These are phyloP conservation scores for Globisporangium viniferum DNA, from an alignment of 352 stramenopile genomes.

Conservation along the genomic window DNA sequence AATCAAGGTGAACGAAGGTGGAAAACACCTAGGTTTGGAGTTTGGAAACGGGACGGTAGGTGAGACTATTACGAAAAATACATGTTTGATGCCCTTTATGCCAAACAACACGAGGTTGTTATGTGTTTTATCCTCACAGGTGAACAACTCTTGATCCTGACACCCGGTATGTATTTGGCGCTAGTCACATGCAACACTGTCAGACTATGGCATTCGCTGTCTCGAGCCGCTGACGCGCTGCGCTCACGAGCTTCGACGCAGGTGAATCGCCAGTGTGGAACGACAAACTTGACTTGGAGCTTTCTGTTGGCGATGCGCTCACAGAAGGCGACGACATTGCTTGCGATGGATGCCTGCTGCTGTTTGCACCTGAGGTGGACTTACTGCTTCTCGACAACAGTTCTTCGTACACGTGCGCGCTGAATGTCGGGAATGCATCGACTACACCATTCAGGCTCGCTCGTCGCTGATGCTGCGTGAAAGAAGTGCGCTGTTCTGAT, in stretches of 20 bases:
- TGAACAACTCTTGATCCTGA: background rate
- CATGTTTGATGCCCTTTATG: background rate
- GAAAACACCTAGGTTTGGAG: background rate
- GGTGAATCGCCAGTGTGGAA: conserved; percentile 26
- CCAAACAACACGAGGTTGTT: background rate
- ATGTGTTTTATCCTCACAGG: background rate
- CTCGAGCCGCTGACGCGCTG: conserved; percentile 34
- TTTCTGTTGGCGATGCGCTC: conserved; percentile 1
- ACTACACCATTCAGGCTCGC: conserved; percentile 4
- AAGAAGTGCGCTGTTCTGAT: background rate
- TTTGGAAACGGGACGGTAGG: background rate
- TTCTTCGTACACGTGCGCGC: conserved; percentile 29
- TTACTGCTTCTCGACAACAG: conserved; percentile 20
- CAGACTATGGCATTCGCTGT: background rate
- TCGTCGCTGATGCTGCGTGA: conserved; percentile 8
- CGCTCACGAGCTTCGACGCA: conserved; percentile 33
- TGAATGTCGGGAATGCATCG: conserved; percentile 33
- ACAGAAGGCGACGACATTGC: background rate
- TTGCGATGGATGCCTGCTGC: background rate
- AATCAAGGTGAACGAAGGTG: background rate
- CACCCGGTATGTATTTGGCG: too few species aligned
- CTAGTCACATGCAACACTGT: too few species aligned
- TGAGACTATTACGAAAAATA: background rate
- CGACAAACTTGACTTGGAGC: conserved; percentile 20
- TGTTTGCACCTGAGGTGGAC: background rate